These are phyloP conservation scores for Huntiella moniliformis DNA, from an alignment of 2,329 filamentous ascomycete species.

Conservation along the genomic window DNA sequence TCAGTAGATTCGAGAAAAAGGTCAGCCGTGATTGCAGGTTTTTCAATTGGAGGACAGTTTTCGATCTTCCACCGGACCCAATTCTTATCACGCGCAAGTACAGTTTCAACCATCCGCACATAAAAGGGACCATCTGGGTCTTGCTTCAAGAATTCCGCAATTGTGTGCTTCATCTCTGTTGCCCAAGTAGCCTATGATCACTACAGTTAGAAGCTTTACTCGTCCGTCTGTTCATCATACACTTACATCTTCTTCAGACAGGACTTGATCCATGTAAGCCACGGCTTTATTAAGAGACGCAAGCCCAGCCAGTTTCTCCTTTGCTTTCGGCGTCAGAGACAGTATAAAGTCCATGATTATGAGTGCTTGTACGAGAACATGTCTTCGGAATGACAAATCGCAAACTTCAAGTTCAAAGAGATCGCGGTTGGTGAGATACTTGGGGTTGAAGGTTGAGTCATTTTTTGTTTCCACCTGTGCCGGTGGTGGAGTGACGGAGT, in stretches of 20 bases:
- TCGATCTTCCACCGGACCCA: slow-evolving; percentile 99
- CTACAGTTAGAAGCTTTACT: background rate
- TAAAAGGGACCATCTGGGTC: slow-evolving; percentile 80
- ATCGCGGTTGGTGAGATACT: slow-evolving; percentile 93
- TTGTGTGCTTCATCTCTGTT: slow-evolving; percentile 53
- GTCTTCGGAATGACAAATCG: slow-evolving; percentile 81
- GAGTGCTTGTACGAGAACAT: slow-evolving; percentile 85
- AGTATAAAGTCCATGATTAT: slow-evolving; percentile 90
- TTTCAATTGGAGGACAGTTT: slow-evolving; percentile 72
- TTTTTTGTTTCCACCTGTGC: background rate
- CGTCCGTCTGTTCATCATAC: background rate
- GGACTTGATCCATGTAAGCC: slow-evolving; percentile 54
- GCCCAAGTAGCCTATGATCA: slow-evolving; percentile 54
- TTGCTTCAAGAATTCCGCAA: slow-evolving; percentile 66
- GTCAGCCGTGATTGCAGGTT: slow-evolving; percentile 47
- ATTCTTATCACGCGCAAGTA: slow-evolving; percentile 88
- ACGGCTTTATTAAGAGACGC: slow-evolving; percentile 66
- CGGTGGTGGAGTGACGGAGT: background rate
- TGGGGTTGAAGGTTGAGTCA: slow-evolving; percentile 57
- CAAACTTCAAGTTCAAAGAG: slow-evolving; percentile 92
- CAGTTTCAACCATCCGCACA: slow-evolving; percentile 89
- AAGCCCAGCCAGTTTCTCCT: slow-evolving; percentile 54
- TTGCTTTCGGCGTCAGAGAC: slow-evolving; percentile 67
- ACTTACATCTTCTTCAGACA: slow-evolving; percentile 69
- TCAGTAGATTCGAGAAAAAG: slow-evolving; percentile 53